Evolutionary conservation across 306 rosid species (phyloP).

Genomic region (Rosa lucieae): DNA sequence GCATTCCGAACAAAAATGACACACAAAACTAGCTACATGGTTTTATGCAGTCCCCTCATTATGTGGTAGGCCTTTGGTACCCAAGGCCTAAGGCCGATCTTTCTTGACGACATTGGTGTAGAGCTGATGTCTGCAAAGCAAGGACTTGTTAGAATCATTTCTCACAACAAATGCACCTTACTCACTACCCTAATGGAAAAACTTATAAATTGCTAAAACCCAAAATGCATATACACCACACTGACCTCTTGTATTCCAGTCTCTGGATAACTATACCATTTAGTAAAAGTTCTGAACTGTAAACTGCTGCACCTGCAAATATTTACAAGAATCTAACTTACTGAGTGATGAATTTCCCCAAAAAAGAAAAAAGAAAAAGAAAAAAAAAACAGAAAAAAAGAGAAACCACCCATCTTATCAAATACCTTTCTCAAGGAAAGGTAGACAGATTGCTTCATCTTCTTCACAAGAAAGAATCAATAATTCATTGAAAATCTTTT

Average conservation of each 20-base stretch:
- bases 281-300: conserved; percentile 77
- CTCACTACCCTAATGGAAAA: not conserved
- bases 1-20: not conserved
- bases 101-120: conserved; percentile 39
- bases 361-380: conserved; percentile 6
- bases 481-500: conserved; percentile 50
- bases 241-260: conserved; percentile 84
- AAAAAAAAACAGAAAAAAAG: too few relatives aligned
- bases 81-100: conserved; percentile 7
- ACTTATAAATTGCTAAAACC: not conserved
- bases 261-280: conserved; percentile 90
- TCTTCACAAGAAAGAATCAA: conserved; percentile 80
- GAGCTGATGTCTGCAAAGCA: conserved; percentile 51
- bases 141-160: not conserved
- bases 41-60: not conserved
- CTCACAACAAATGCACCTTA: not conserved
- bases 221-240: not conserved
- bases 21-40: not conserved
- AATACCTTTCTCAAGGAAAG: conserved; percentile 80
- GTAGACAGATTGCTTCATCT: conserved; percentile 61
- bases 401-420: too few relatives aligned
- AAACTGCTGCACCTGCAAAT: conserved; percentile 64
- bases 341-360: not conserved
- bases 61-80: not conserved
- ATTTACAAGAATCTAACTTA: conserved; percentile 38